phyloP scores from a whole-genome alignment of 2,329 filamentous ascomycete species.

The Pseudogymnoascus destructans region DNA sequence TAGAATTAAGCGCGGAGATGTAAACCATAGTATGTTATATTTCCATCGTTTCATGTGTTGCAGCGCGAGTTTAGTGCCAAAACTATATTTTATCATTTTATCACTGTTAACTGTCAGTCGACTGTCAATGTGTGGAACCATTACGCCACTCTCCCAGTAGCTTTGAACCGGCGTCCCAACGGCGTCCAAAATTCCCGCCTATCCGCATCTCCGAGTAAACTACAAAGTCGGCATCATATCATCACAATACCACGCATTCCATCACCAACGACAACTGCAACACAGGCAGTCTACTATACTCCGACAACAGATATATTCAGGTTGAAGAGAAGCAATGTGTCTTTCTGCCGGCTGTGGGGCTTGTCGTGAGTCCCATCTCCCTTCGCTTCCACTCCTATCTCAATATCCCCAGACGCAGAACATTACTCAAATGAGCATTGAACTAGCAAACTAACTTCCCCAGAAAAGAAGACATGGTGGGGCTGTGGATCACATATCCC shows the following conservation, averaged over 20 bases:
- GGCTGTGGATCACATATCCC: constrained; percentile 39
- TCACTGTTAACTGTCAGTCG: background rate
- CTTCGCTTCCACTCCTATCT: constrained; percentile 3
- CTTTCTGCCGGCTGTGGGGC: constrained; percentile 36
- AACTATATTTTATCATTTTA: background rate
- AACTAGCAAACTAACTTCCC: background rate
- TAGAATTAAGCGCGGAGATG: background rate
- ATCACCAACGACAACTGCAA: constrained; percentile 1
- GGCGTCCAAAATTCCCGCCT: background rate
- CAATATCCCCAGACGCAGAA: constrained; percentile 6
- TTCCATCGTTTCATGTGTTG: background rate
- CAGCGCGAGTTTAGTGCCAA: background rate
- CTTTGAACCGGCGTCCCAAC: background rate
- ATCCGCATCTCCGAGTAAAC: too few relatives aligned
- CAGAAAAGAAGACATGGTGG: constrained; percentile 40
- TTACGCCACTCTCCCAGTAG: background rate
- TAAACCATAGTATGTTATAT: background rate
- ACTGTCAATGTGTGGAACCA: background rate
- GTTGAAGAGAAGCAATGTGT: constrained; percentile 32
- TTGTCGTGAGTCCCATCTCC: constrained; percentile 33
- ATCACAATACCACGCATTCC: background rate
- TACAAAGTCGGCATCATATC: too few relatives aligned
- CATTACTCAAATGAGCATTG: constrained; percentile 1
- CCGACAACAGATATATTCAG: background rate
- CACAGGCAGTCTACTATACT: background rate